Evolutionary conservation across 371 early-diverging fungal species (phyloP).

Genomic region (Rhizomucor miehei): DNA sequence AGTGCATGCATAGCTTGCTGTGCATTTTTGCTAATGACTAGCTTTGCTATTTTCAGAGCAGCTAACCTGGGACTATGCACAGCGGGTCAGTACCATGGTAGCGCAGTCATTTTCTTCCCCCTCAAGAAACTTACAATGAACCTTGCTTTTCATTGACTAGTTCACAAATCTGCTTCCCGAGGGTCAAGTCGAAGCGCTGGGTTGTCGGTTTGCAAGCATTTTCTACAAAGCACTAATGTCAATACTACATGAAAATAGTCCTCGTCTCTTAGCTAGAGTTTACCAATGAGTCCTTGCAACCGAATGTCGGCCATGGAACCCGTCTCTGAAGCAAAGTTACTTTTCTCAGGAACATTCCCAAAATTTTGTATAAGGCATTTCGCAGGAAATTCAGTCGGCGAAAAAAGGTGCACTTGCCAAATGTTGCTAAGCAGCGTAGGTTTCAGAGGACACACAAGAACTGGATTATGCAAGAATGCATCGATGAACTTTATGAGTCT

Average conservation of each 20-base stretch:
- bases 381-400: too few relatives aligned
- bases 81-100: background rate
- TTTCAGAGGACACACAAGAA: background rate
- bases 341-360: too few relatives aligned
- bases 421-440: too few relatives aligned
- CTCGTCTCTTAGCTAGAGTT: background rate
- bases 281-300: slow-evolving; percentile 20
- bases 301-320: background rate
- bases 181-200: slow-evolving; percentile 74
- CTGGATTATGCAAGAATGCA: slow-evolving; percentile 3
- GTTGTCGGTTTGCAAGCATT: slow-evolving; percentile 77
- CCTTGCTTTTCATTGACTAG: slow-evolving; percentile 87
- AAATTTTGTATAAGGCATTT: too few relatives aligned
- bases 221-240: slow-evolving; percentile 35
- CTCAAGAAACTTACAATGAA: slow-evolving; percentile 61
- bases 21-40: slow-evolving; percentile 71
- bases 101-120: background rate
- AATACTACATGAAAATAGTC: background rate
- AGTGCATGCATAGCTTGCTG: slow-evolving; percentile 74
- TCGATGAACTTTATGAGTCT: slow-evolving; percentile 14
- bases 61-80: slow-evolving; percentile 77
- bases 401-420: too few relatives aligned
- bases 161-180: slow-evolving; percentile 93
- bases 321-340: too few relatives aligned
- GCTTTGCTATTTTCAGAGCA: slow-evolving; percentile 74